Base-by-base conservation (phyloP, 2,329 filamentous ascomycete genomes). In the Coniochaeta sp. region DNA sequence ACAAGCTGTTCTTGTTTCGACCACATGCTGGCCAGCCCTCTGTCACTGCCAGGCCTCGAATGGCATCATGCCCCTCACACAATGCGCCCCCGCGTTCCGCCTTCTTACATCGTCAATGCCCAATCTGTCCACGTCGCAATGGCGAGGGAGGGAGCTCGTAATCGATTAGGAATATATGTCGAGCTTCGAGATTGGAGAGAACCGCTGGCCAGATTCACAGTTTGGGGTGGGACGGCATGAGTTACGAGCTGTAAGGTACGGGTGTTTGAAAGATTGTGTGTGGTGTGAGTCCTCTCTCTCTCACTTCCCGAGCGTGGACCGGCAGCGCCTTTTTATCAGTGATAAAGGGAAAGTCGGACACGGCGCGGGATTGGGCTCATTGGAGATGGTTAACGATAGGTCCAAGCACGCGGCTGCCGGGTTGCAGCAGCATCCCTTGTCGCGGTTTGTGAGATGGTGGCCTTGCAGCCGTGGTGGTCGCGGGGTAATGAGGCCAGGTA, bases 171-270 rank as follows among this genome's bases (percentile, higher is more conserved):
- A 32, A n/a, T n/a, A 22, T 18, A 3, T 4, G 18, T 42, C 38
- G 38, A 42, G 33, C 12, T 14, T 20, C 10, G 18, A 38, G 18
- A 42, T 42, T 42, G 38, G 20, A 26, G 38, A 42, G 38, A 24
- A 42, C 38, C 18, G 18, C 26, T 42, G 38, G 38, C 26, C 20
- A n/a, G n/a, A n/a, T n/a, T n/a, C n/a, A n/a, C n/a, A 26, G 13
- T 22, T 38, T 26, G 27, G 24, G 26, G 45, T 48, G 45, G 6
- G 3, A 48, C 45, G 30, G 45, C 45, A 48, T 48, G 14, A 42
- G 26, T 30, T 48, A 3, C 27, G 45, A 48, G 45, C 45, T 48
- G 45, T 48, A 48, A 48, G 45, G 45, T 48, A 48, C 45, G 45
- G 26, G 26, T n/a, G 18, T 8, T 28, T 31, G 28, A 30, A 28